Evolutionary conservation across 495 filamentous ascomycete species (phyloP).

Genomic region (Aspergillus incahuasiensis): DNA sequence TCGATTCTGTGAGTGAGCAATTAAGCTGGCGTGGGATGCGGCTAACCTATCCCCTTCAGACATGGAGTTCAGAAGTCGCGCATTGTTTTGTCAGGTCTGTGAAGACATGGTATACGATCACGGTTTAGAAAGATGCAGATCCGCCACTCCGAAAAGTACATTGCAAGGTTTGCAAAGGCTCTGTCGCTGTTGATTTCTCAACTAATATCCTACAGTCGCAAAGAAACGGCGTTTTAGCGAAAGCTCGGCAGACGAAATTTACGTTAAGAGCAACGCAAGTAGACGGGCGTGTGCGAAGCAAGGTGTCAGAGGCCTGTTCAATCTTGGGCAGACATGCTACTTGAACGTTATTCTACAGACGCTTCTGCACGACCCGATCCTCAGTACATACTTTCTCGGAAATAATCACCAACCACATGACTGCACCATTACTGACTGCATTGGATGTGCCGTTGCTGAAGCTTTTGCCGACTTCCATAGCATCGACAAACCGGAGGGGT

Average conservation of each 20-base stretch:
- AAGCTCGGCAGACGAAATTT: conserved; percentile 35
- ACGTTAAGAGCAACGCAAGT: conserved; percentile 39
- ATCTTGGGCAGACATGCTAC: conserved; percentile 91
- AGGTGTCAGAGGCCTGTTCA: conserved; percentile 80
- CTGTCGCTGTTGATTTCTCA: not conserved
- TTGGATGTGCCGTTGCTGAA: conserved; percentile 84
- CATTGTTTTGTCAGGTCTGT: conserved; percentile 78
- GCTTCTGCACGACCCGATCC: conserved; percentile 80
- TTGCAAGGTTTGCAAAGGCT: conserved; percentile 18
- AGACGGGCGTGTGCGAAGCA: conserved; percentile 43
- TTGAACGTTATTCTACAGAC: conserved; percentile 87
- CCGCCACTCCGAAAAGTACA: conserved; percentile 25
- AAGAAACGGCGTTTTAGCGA: conserved; percentile 26
- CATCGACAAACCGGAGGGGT: conserved; percentile 73
- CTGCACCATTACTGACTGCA: conserved; percentile 64
- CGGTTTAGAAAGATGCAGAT: conserved; percentile 63
- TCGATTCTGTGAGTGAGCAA: conserved; percentile 34
- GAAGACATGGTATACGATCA: conserved; percentile 85
- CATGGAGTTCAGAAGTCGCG: conserved; percentile 73
- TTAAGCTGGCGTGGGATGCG: not conserved
- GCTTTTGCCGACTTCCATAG: conserved; percentile 89
- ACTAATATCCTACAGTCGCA: conserved; percentile 14
- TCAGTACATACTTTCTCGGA: conserved; percentile 79
- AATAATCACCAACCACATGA: conserved; percentile 72
- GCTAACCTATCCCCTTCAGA: conserved; percentile 47